phyloP scores from a whole-genome alignment of 805 yeast genomes.

The Zygoascus bituminiphila region DNA sequence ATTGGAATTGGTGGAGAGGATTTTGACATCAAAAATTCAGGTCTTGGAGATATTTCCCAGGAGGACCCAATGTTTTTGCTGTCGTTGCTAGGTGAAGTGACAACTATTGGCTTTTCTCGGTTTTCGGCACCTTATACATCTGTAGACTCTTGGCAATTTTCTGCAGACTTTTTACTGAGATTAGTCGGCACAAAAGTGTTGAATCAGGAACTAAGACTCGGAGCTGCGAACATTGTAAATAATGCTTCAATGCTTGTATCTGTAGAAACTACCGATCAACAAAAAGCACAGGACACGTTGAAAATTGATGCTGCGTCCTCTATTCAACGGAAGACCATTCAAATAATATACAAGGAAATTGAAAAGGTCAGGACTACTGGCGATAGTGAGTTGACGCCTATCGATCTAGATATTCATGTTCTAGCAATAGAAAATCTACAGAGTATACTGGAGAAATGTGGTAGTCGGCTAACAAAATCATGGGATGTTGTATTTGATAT shows the following conservation, averaged over 20 bases:
- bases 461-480: slow-evolving; percentile 47
- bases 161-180: slow-evolving; percentile 40
- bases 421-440: slow-evolving; percentile 55
- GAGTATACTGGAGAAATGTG: slow-evolving; percentile 70
- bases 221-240: slow-evolving; percentile 46
- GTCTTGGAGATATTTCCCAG: not conserved
- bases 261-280: slow-evolving; percentile 23
- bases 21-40: not conserved
- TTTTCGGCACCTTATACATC: slow-evolving; percentile 30
- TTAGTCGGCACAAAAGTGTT: slow-evolving; percentile 39
- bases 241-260: slow-evolving; percentile 31
- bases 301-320: not conserved
- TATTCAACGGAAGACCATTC: not conserved
- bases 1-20: slow-evolving; percentile 2
- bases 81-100: slow-evolving; percentile 43
- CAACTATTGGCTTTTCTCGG: slow-evolving; percentile 44
- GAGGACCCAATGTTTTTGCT: slow-evolving; percentile 35
- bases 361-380: not conserved
- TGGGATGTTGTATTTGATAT: slow-evolving; percentile 71
- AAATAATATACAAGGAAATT: not conserved
- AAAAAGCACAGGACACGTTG: not conserved
- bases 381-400: slow-evolving; percentile 21
- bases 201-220: slow-evolving; percentile 39
- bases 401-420: slow-evolving; percentile 62
- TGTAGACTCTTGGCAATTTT: slow-evolving; percentile 39